A percentile compares a stretch with the other conserved stretches of the same genome.
Conservation (phyloP, 805 yeast species). For the Spathaspora girioi region DNA sequence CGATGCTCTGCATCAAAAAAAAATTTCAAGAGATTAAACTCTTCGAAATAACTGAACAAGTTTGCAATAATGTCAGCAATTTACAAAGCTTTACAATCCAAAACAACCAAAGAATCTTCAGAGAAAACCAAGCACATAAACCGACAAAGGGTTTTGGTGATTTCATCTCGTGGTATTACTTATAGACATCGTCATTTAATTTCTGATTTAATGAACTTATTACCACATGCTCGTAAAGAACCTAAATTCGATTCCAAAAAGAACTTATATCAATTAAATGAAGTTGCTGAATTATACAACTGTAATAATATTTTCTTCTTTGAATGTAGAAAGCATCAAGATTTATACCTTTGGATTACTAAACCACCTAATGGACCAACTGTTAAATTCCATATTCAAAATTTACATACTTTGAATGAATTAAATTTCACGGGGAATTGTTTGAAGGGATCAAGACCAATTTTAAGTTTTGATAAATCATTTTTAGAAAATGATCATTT, state of each 20-base stretch:
- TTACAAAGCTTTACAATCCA: conserved; percentile 43
- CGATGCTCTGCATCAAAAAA: background rate
- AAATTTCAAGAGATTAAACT: background rate
- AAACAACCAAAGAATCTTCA: conserved; percentile 45
- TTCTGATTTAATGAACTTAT: conserved; percentile 67
- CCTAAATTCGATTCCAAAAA: conserved; percentile 94
- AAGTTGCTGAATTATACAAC: conserved; percentile 94
- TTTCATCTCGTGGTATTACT: conserved; percentile 93
- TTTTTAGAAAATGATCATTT: conserved; percentile 67
- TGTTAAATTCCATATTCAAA: conserved; percentile 87
- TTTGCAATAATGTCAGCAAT: conserved; percentile 37
- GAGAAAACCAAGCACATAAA: conserved; percentile 60
- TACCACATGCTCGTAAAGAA: conserved; percentile 96
- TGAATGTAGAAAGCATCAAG: conserved; percentile 95
- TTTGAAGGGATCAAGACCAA: conserved; percentile 90
- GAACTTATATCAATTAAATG: conserved; percentile 83
- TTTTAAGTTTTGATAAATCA: conserved; percentile 79
- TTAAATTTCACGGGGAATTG: conserved; percentile 96
- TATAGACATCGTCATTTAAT: conserved; percentile 94
- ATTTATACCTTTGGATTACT: conserved; percentile 89
- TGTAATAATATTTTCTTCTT: conserved; percentile 93
- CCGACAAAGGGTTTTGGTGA: conserved; percentile 82
- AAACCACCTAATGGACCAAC: conserved; percentile 99
- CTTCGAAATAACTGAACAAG: background rate
- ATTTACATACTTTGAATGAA: conserved; percentile 94